Conservation (phyloP, 805 yeast species). For the Kodamaea restingae region DNA sequence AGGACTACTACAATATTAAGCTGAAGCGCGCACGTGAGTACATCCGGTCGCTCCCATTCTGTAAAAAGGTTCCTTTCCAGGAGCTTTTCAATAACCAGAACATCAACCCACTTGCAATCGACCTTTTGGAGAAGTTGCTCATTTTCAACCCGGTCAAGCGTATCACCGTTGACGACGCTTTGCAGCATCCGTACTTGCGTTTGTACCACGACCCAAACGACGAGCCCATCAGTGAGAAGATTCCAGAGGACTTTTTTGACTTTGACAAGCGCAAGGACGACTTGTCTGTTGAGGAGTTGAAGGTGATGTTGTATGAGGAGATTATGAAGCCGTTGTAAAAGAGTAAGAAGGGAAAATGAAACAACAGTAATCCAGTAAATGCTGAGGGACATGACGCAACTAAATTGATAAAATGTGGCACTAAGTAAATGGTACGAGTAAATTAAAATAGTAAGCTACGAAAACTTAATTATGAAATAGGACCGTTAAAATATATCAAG, state of each 20-base stretch:
- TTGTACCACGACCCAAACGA: slow-evolving; percentile 92
- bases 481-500: too few species aligned
- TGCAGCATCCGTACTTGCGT: slow-evolving; percentile 80
- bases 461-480: too few species aligned
- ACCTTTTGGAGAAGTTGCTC: slow-evolving; percentile 61
- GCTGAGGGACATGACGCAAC: too few species aligned
- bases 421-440: too few species aligned
- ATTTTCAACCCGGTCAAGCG: slow-evolving; percentile 71
- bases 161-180: slow-evolving; percentile 71
- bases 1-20: slow-evolving; percentile 70
- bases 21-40: slow-evolving; percentile 86
- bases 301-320: slow-evolving; percentile 73
- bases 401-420: too few species aligned
- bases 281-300: slow-evolving; percentile 69
- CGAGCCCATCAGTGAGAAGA: slow-evolving; percentile 81
- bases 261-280: slow-evolving; percentile 84
- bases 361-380: too few species aligned
- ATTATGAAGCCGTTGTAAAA: slow-evolving; percentile 54
- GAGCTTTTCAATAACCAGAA: slow-evolving; percentile 29
- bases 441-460: too few species aligned
- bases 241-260: slow-evolving; percentile 83
- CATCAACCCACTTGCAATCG: slow-evolving; percentile 45
- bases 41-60: slow-evolving; percentile 71
- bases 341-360: too few species aligned
- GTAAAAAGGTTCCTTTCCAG: slow-evolving; percentile 56